Evolutionary conservation across 441 rosid genomes (phyloP), one percentile per base, ranked within the genome.

Genomic region (Arabidopsis hybrid): DNA sequence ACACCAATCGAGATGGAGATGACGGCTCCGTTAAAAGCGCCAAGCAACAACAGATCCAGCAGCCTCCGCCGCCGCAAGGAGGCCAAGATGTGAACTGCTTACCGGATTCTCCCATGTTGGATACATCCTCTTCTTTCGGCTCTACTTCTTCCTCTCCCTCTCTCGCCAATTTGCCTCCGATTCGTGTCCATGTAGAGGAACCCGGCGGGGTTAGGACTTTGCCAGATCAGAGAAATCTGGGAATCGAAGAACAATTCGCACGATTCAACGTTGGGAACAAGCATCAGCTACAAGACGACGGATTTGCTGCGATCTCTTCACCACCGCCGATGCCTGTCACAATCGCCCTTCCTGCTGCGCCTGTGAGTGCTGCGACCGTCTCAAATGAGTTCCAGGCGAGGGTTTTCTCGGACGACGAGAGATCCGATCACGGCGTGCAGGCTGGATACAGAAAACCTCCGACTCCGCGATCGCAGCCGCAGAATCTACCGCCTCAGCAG

Each of bases 101-200:
- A 60, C 99, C 98, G 16, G 99, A 95, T 79, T 95, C 99, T 50
- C 97, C 98, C 31, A 89, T 95, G 99, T 59, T 92, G 81, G 99
- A 95, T 35, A 92, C 91, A 0, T 75, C 89, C 7, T 92, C 99
- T 13, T 95, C 98, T 5, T 95, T 95, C 56, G 99, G 97, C 59
- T 95, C 99, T 8, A 86, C 94, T 71, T 95, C 97, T 26, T 92
- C 97, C 3, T 88, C 94, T 1, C 99, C 97, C 46, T 95, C 85
- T 0, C 80, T 91, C 14, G 97, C 93, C 36, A 88, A 95, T 81
- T 82, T 92, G 69, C 97, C 97, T 5, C 97, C 99, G 31, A 90
- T 92, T 69, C 88, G 91, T 75, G 97, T 95, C 50, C 97, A 85
- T 17, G 94, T 82, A 6, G 93, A 86, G 77, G 88, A 87, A 18